Evolutionary conservation across 2,329 filamentous ascomycete genomes (phyloP).

Genomic region (Blastomyces gilchristii): DNA sequence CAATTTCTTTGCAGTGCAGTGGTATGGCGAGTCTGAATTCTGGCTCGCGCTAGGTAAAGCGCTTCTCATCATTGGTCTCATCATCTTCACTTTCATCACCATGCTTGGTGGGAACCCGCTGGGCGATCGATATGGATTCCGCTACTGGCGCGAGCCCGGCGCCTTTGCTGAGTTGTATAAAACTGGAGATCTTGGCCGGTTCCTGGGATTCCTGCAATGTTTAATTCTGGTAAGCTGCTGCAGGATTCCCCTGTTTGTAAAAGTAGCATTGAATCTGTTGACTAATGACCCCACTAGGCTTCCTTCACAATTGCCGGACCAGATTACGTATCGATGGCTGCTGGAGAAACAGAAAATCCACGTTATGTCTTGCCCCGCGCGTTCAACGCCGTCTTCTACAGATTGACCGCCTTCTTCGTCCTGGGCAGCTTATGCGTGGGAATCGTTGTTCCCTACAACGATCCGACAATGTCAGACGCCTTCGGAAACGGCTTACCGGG

Average conservation of each 20-base stretch:
- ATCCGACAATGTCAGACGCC: conserved; percentile 50
- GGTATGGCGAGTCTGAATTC: conserved; percentile 71
- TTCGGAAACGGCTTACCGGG: conserved; percentile 51
- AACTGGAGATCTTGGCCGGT: conserved; percentile 56
- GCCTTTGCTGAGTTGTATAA: conserved; percentile 59
- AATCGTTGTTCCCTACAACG: conserved; percentile 60
- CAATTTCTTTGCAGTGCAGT: conserved; percentile 63
- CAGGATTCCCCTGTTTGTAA: background rate
- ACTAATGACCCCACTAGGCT: conserved; percentile 36
- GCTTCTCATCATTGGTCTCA: conserved; percentile 58
- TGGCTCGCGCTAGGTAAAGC: conserved; percentile 62
- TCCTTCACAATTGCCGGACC: conserved; percentile 59
- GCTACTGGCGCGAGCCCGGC: conserved; percentile 56
- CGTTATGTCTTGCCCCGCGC: conserved; percentile 60
- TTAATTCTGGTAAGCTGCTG: conserved; percentile 39
- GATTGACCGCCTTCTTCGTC: conserved; percentile 64
- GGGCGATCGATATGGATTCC: conserved; percentile 62
- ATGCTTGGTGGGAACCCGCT: conserved; percentile 76
- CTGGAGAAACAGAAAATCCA: conserved; percentile 62
- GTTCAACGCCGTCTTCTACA: conserved; percentile 70
- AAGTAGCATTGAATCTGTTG: background rate
- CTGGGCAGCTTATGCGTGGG: conserved; percentile 63
- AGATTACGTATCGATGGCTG: conserved; percentile 55
- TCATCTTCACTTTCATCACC: conserved; percentile 68
- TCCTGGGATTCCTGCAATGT: conserved; percentile 66